Evolutionary conservation across 352 stramenopile species (phyloP), one percentile per base, ranked within the genome.

Genomic region (Pythium brachiatum): DNA sequence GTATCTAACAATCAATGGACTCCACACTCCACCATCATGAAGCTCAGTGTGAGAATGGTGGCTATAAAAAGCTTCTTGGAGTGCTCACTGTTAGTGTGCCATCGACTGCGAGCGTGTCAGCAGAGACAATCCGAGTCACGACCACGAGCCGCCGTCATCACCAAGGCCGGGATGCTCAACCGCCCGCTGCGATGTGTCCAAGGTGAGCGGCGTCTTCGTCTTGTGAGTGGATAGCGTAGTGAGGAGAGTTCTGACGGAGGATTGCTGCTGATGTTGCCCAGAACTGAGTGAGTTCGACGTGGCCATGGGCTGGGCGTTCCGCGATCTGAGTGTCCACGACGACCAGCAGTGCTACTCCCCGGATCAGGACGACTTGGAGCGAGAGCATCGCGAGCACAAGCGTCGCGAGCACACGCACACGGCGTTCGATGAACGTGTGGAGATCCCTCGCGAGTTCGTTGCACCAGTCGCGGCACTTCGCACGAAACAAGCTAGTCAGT

Each of bases 301-400:
- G 8, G 47, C 61, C 36, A 89, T 89, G 80, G 81, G 81, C 27
- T 91, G 78, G 79, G 68, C 66, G 1, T 86, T 89, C 48, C 76
- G 53, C 15, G 61, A 84, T 38, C 36, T 83, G 7, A 57, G 26
- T 6, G 29, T 46, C 23, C 36, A 62, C 25, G 53, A 53, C 3
- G 29, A 60, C 26, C 21, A 54, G 25, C 64, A 73, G 11, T 52
- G 57, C 15, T 0, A 44, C 29, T 36, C 36, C 23, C 53, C 36
- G 0, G n/a, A 50, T 7, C 41, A 69, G n/a, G 56, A 61, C 13
- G 47, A 32, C 41, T 12, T 53, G n/a, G 51, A 68, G 50, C 32
- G 65, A 36, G 41, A 60, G 44, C 55, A 60, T 18, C 32, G 44
- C 2, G 38, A 51, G 7, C 51, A 31, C 44, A 71, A 71, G 63